Conservation (phyloP, 1,284 basidiomycete genomes). For the Cutaneotrichosporon cyanovorans region DNA sequence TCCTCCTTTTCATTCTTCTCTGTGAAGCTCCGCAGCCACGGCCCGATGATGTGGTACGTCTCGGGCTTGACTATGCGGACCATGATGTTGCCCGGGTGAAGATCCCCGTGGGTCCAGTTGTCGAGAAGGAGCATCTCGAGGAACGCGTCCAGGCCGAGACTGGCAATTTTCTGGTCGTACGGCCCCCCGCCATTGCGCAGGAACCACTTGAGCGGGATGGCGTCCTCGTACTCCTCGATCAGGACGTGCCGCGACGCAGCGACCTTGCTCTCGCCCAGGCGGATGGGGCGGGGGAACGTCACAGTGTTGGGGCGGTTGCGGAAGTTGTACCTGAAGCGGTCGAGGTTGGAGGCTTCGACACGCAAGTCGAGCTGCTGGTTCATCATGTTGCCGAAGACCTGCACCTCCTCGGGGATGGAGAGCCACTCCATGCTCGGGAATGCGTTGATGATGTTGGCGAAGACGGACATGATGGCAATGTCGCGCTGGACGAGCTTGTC, state of each 20-base stretch:
- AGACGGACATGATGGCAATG: slow-evolving; percentile 77
- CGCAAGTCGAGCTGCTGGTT: slow-evolving; percentile 84
- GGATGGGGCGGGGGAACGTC: slow-evolving; percentile 80
- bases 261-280: slow-evolving; percentile 14
- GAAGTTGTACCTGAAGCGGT: slow-evolving; percentile 82
- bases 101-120: slow-evolving; percentile 95
- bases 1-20: slow-evolving; percentile 10
- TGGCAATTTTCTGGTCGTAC: slow-evolving; percentile 83
- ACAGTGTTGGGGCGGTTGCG: slow-evolving; percentile 64
- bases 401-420: slow-evolving; percentile 89
- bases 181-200: slow-evolving; percentile 82
- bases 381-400: slow-evolving; percentile 97
- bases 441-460: slow-evolving; percentile 68
- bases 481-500: slow-evolving; percentile 34
- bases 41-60: slow-evolving; percentile 53
- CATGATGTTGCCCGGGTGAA: slow-evolving; percentile 83
- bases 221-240: slow-evolving; percentile 90
- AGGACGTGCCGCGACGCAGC: slow-evolving; percentile 59
- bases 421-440: slow-evolving; percentile 96
- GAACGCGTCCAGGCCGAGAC: slow-evolving; percentile 90
- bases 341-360: slow-evolving; percentile 81
- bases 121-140: slow-evolving; percentile 96
- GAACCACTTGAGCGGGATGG: slow-evolving; percentile 82
- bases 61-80: slow-evolving; percentile 85
- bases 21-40: slow-evolving; percentile 37